Evolutionary conservation across 1,139 yeast genomes (phyloP).

Genomic region (Yarrowia galli): DNA sequence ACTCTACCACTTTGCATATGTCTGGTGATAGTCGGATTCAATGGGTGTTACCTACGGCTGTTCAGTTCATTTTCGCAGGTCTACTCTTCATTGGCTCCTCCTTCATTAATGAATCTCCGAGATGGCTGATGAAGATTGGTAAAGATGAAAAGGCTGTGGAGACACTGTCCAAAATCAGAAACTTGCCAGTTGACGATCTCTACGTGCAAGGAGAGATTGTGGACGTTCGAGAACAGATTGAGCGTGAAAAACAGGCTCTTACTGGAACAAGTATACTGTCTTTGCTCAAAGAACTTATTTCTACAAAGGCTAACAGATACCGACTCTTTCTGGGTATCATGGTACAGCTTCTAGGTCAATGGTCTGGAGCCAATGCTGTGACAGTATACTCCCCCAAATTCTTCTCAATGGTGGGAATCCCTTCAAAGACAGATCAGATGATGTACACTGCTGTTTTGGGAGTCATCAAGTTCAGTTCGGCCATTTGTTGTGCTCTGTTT

Average conservation of each 20-base stretch:
- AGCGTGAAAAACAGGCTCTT: constrained; percentile 61
- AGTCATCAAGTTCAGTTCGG: constrained; percentile 77
- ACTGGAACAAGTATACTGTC: constrained; percentile 74
- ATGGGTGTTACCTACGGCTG: constrained; percentile 67
- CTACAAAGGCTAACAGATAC: constrained; percentile 63
- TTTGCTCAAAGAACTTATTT: constrained; percentile 53
- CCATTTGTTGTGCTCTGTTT: constrained; percentile 59
- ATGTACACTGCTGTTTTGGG: constrained; percentile 79
- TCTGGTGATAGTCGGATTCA: constrained; percentile 59
- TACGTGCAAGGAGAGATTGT: constrained; percentile 66
- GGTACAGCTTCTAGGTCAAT: constrained; percentile 75
- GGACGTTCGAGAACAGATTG: constrained; percentile 67
- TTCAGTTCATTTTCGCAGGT: constrained; percentile 57
- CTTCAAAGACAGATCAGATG: constrained; percentile 60
- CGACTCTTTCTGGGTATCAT: constrained; percentile 70
- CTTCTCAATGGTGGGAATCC: constrained; percentile 75
- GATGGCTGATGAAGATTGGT: constrained; percentile 66
- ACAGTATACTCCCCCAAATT: constrained; percentile 82
- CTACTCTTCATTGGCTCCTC: constrained; percentile 61
- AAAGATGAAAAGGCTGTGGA: constrained; percentile 64
- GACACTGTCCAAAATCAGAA: constrained; percentile 68
- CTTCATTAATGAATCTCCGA: constrained; percentile 80
- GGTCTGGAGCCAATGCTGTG: constrained; percentile 82
- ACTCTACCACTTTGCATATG: constrained; percentile 59
- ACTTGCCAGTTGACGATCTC: constrained; percentile 65